Evolutionary conservation across 225 moss, liverwort and hornwort genomes (phyloP).

Genomic region (Bryoerythrophyllum caledonicum): DNA sequence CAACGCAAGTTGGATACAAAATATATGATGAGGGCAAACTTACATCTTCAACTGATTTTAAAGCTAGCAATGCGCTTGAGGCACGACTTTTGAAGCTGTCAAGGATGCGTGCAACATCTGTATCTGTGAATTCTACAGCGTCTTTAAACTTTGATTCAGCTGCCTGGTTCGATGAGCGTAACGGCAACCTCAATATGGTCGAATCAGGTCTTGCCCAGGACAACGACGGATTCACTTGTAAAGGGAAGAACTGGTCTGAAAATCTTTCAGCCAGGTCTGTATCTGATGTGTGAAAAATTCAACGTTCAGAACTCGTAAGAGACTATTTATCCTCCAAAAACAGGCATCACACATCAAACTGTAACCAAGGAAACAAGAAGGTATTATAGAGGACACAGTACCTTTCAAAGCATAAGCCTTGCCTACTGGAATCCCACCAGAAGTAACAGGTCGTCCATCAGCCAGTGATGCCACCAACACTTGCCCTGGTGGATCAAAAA

Average conservation of each 20-base stretch:
- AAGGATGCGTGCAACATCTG: conserved; percentile 59
- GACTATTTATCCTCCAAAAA: background rate
- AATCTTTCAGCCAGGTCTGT: conserved; percentile 78
- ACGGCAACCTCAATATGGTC: conserved; percentile 77
- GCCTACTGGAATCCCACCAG: conserved; percentile 76
- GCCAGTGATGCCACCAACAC: conserved; percentile 65
- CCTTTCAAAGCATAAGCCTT: conserved; percentile 83
- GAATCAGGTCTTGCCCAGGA: conserved; percentile 62
- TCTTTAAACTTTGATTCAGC: conserved; percentile 42
- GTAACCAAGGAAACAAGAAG: background rate
- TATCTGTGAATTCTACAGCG: conserved; percentile 58
- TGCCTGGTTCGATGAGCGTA: conserved; percentile 54
- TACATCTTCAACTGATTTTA: conserved; percentile 82
- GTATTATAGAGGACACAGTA: conserved; percentile 22
- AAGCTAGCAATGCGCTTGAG: conserved; percentile 65
- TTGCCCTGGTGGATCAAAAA: conserved; percentile 88
- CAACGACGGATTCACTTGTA: conserved; percentile 54
- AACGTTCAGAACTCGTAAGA: background rate
- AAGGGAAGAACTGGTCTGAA: conserved; percentile 75
- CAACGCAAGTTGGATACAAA: background rate
- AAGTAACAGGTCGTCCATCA: conserved; percentile 62
- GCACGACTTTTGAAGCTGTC: conserved; percentile 78
- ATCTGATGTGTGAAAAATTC: conserved; percentile 10
- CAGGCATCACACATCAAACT: background rate
- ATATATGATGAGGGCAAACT: conserved; percentile 14